Base-by-base conservation (phyloP, 2,329 filamentous ascomycete species). In the Trichoderma polysporum region DNA sequence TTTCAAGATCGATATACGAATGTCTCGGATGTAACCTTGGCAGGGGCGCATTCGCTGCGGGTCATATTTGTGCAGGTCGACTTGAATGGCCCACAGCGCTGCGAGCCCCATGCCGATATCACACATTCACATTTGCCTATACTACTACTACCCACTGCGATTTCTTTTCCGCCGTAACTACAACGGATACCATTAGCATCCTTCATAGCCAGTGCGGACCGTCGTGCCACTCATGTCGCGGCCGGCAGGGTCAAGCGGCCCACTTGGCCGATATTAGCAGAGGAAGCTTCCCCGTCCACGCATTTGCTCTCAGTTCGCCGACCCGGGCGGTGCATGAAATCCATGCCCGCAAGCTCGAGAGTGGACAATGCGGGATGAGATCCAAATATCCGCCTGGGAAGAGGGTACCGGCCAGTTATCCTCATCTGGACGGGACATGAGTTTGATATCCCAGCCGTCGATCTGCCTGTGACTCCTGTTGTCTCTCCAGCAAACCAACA, bases 401-500 rank as follows among this genome's bases (percentile, higher is more conserved):
- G 45, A 35, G 12, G 37, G 13, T 25, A 10, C 50, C 52, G 61
- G 52, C 15, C 9, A 37, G 62, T 8, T 58, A 29, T 57, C 62
- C 62, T 37, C 31, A 39, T 58, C 39, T 47, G 62, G 62, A 66
- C 41, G 53, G 41, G 31, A 15, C 53, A 27, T 31, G 39, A 35
- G 54, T 58, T 66, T 50, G 41, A 50, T 31, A 57, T 65, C 53
- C 53, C 53, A 31, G 53, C 25, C 19, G 62, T 58, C 62, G 62
- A 66, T 66, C 62, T 58, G 53, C 12, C 54, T 66, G 52, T 66
- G 53, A 66, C 62, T 66, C 59, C 25, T 25, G 27, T 54, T 31
- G 52, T 49, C 33, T 57, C 52, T 64, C 37, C 37, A 41, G 25
- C 54, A 60, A 59, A 52, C 47, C 27, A 45, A 19, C 41, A 45